Evolutionary conservation across 1,284 basidiomycete genomes (phyloP), one percentile per base, ranked within the genome.

Genomic region (Ganoderma lingzhi): DNA sequence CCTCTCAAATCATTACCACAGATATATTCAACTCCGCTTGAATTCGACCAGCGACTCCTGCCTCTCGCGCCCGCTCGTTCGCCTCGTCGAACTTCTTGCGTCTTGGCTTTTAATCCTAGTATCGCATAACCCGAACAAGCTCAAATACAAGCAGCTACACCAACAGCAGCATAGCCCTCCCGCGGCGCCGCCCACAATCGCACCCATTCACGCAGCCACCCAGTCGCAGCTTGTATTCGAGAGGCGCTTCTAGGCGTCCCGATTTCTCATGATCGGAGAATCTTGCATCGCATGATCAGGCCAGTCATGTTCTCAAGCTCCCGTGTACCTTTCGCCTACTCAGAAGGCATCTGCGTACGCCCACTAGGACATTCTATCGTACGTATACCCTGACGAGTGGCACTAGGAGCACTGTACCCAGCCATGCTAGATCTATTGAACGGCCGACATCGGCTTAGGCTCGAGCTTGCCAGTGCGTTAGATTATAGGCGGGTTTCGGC

Each of bases 251-350:
- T 66, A 58, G 72, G 68, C 70, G 67, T 71, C 68, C 70, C 68
- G 67, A 55, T 71, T 71, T 73, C 70, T 71, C 72, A 73, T 73
- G 72, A 73, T 71, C 72, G 72, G 72, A 73, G 72, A 71, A 71
- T 73, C 70, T 37, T 42, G 23, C 30, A 73, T 71, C 72, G 72
- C 72, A 71, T 73, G 72, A 73, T 69, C 72, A 69, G 61, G 44
- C 64, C 65, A 65, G 64, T 35, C 64, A 60, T 48, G 64, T 58
- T 66, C 64, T 66, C 41, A 63, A 68, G 53, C 68, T 51, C 37
- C 56, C 63, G 60, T 63, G 58, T 65, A 9, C 64, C 65, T 67
- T 65, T 67, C 64, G 30, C 14, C 30, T 8, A 30, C 56, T n/a
- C n/a, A 23, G 62, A 60, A 37, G 60, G 53, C 67, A 48, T 65